Conservation (phyloP, 805 yeast species). For the Candida tibetensis region DNA sequence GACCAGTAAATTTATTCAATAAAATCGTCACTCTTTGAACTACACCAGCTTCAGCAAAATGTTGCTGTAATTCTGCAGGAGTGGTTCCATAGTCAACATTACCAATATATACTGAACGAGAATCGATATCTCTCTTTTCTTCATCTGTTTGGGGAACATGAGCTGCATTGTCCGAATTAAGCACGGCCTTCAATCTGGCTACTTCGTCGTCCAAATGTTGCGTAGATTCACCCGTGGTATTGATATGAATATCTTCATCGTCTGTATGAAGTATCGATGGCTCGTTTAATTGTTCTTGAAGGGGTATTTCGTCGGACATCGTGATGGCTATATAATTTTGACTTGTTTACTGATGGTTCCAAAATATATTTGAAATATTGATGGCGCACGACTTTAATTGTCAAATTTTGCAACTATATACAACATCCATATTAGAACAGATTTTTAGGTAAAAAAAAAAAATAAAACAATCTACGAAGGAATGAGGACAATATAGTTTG, state of each 20-base stretch:
- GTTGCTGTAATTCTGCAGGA: constrained; percentile 75
- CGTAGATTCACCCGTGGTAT: background rate
- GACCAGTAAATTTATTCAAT: constrained; percentile 70
- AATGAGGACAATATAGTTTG: too few species aligned
- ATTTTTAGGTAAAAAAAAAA: too few species aligned
- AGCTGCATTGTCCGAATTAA: constrained; percentile 7
- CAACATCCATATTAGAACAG: too few species aligned
- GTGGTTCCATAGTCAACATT: constrained; percentile 79
- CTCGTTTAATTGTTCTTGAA: constrained; percentile 18
- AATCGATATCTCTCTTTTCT: constrained; percentile 64
- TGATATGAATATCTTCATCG: constrained; percentile 4
- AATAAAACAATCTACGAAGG: too few species aligned
- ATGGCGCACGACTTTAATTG: background rate
- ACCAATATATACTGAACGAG: constrained; percentile 77
- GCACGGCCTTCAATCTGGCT: constrained; percentile 12
- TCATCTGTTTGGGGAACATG: constrained; percentile 36
- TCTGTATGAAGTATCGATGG: constrained; percentile 1
- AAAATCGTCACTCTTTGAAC: constrained; percentile 79
- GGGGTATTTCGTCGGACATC: constrained; percentile 35
- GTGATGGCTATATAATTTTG: background rate
- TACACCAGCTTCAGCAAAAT: constrained; percentile 66
- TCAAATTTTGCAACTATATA: background rate
- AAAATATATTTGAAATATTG: background rate
- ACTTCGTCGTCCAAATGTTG: constrained; percentile 11
- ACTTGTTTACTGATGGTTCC: background rate